Base-by-base conservation (phyloP, 306 rosid species). In the Trichosanthes cucumerina region DNA sequence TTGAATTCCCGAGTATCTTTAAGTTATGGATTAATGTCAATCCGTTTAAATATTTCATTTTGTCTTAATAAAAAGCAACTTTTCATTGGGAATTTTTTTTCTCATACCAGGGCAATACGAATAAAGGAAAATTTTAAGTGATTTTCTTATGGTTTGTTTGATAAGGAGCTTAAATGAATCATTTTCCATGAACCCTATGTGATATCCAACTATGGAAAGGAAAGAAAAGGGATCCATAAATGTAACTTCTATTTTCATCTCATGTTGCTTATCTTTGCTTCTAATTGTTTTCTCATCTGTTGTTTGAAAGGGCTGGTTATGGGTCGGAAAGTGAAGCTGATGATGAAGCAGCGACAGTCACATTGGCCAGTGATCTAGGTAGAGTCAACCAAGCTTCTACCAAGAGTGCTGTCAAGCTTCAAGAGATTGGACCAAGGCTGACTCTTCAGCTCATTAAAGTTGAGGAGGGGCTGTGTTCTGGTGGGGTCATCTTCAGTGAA, bases 291-390 rank as follows among this genome's bases (percentile, higher is more conserved):
- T 60, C 10, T 58, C 72, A 68, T 76, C 12, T 81, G 79, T 81
- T 69, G 49, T 79, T 82, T 76, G 47, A 72, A 79, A 95, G 99
- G 89, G 98, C 89, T 79, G 97, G 97, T 14, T 95, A 92, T 87
- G 99, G 93, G 76, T 95, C 98, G 66, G 99, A 95, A 86, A 95
- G 98, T 83, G 99, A 95, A 87, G 96, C 85, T 49, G 99, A 95
- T 56, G 99, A 92, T 7, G 99, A 95, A 84, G 98, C 97, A 72
- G 97, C 97, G 24, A 89, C 90, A 4, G 93, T 95, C 50, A 91
- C 98, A 39, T 75, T 95, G 84, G 73, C 92, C 47, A 87, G 86
- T 81, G 86, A 92, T 84, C 86, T 95, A 23, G 92, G 97, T 58
- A 85, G 99, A 81, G 89, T 91, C 34, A 92, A 95, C 77, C 90